Evolutionary conservation across 2,329 filamentous ascomycete genomes (phyloP).

Genomic region (Venturia nashicola): DNA sequence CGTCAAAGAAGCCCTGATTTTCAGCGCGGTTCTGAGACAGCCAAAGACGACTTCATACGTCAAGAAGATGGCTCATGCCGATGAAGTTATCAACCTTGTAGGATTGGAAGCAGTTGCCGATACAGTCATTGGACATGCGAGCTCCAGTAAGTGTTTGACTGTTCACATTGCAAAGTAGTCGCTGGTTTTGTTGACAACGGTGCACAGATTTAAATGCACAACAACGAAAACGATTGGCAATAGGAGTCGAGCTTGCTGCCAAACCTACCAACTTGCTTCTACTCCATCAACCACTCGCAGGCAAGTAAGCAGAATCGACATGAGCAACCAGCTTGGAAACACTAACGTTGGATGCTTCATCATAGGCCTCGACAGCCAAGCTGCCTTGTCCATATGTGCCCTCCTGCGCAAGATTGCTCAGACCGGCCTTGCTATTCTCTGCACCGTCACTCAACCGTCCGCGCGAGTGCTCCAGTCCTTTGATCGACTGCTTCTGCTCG

Average conservation of each 20-base stretch:
- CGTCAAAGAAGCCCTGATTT: constrained; percentile 8
- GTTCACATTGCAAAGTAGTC: too few species aligned
- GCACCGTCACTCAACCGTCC: constrained; percentile 34
- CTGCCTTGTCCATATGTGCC: constrained; percentile 49
- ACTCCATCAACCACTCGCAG: constrained; percentile 39
- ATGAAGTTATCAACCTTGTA: constrained; percentile 52
- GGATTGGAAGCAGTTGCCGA: constrained; percentile 56
- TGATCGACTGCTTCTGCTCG: constrained; percentile 31
- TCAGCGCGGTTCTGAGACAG: constrained; percentile 8
- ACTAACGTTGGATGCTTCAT: constrained; percentile 15
- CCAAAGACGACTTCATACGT: constrained; percentile 24
- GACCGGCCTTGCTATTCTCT: constrained; percentile 32
- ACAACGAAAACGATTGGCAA: constrained; percentile 59
- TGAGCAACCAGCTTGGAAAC: too few species aligned
- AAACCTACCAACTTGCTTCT: constrained; percentile 52
- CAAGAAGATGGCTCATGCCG: constrained; percentile 55
- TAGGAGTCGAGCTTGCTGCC: constrained; percentile 61
- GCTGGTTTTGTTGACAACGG: too few species aligned
- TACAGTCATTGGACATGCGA: constrained; percentile 40
- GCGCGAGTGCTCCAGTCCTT: constrained; percentile 34
- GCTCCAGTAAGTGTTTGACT: background rate
- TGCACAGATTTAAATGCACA: constrained; percentile 49
- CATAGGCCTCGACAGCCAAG: constrained; percentile 50
- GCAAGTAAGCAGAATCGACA: too few species aligned
- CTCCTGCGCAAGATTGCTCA: constrained; percentile 50